Base-by-base conservation (phyloP, 345 rosid species). In the Odontarrhena argentea region DNA sequence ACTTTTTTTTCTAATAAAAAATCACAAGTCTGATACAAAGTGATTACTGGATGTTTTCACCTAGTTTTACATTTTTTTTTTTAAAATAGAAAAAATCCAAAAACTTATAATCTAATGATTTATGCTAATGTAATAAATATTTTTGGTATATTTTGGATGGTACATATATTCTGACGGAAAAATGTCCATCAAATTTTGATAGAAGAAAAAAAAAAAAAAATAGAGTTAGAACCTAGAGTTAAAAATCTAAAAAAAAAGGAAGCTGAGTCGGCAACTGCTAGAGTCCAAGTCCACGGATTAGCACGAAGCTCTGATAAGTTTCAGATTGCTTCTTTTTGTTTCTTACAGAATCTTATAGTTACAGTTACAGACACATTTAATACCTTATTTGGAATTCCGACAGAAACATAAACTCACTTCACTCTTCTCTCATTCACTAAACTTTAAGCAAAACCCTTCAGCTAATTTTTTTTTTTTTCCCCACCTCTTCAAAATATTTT, bases 311-410 rank as follows among this genome's bases (percentile, higher is more conserved):
- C 67, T 73, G 71, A 50, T 57, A n/a, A n/a, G 47, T 30, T 25
- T 42, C 59, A 67, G 73, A 60, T 46, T 60, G 68, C 56, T 74
- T 74, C 68, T 60, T 67, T 53, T 60, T 74, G 77, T 43, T 74
- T 74, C 73, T 55, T 66, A 44, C 56, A 59, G 49, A 65, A 73
- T 66, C 67, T 66, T 34, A 42, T n/a, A n/a, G n/a, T n/a, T n/a
- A n/a, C 41, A 61, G 68, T 61, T 65, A 48, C 71, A 60, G 60
- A 42, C 65, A 9, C 41, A 45, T 60, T 67, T 12, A 60, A 60
- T 59, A 18, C 25, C 38, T 45, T 45, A 18, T 57, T 32, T 55
- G 63, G 71, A 56, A 46, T 8, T 26, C 68, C 55, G 68, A 67
- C 77, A 73, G 52, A 61, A 60, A 48, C 44, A 66, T 42, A 66